These are phyloP conservation scores for Arxiozyma slooffiae DNA, from an alignment of 1,139 yeast species.

Conservation along the genomic window DNA sequence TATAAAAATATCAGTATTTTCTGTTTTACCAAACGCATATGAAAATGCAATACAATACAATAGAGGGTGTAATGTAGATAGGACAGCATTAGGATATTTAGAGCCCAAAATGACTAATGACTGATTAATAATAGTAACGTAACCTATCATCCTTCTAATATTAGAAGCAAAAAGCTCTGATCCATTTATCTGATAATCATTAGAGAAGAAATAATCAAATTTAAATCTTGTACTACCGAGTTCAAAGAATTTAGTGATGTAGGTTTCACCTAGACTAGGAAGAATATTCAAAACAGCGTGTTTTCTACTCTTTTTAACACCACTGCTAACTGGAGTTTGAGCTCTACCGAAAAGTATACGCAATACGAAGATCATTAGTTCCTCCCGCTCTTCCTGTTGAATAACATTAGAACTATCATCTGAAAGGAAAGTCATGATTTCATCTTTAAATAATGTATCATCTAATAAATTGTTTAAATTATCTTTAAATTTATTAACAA, in stretches of 20 bases:
- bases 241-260: conserved; percentile 49
- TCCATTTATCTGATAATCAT: conserved; percentile 21
- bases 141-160: conserved; percentile 58
- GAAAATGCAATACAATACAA: conserved; percentile 49
- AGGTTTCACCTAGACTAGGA: conserved; percentile 48
- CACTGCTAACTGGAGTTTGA: conserved; percentile 49
- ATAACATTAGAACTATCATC: conserved; percentile 45
- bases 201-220: conserved; percentile 33
- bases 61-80: conserved; percentile 49
- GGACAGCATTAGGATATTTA: conserved; percentile 42
- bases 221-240: conserved; percentile 53
- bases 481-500: conserved; percentile 59
- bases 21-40: conserved; percentile 38
- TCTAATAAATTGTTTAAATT: conserved; percentile 67
- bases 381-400: conserved; percentile 49
- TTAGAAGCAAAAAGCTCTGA: conserved; percentile 18
- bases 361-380: conserved; percentile 61
- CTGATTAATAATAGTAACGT: conserved; percentile 57
- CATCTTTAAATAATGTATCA: conserved; percentile 79
- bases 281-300: conserved; percentile 66
- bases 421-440: conserved; percentile 54
- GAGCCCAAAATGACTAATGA: conserved; percentile 55
- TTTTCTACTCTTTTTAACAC: conserved; percentile 64
- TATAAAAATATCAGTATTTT: conserved; percentile 23
- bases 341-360: conserved; percentile 83